A percentile compares a stretch with the other conserved stretches of the same genome.
Conservation (phyloP, 2,329 filamentous ascomycete species). For the Talaromyces funiculosus region DNA sequence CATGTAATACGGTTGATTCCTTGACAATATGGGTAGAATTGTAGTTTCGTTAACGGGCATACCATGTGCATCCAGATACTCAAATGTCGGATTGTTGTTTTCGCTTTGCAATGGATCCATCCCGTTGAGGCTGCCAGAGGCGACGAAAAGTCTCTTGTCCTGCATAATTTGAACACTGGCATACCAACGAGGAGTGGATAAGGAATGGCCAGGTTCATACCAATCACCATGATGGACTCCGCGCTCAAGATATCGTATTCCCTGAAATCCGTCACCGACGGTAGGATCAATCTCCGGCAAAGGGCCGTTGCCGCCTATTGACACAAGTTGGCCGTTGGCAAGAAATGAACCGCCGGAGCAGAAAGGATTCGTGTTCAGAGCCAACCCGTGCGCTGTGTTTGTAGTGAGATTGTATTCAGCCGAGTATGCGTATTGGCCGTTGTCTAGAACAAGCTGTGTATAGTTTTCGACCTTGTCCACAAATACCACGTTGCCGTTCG, state of each 20-base stretch:
- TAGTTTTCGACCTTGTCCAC: slow-evolving; percentile 61
- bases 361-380: slow-evolving; percentile 56
- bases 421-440: slow-evolving; percentile 55
- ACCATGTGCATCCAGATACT: slow-evolving; percentile 50
- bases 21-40: slow-evolving; percentile 49
- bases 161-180: slow-evolving; percentile 54
- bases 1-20: slow-evolving; percentile 60
- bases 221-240: slow-evolving; percentile 42
- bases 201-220: slow-evolving; percentile 52
- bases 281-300: slow-evolving; percentile 52
- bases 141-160: slow-evolving; percentile 55
- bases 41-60: slow-evolving; percentile 44
- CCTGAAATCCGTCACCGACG: slow-evolving; percentile 54
- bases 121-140: slow-evolving; percentile 55
- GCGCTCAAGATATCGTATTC: slow-evolving; percentile 51
- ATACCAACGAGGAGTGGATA: slow-evolving; percentile 56
- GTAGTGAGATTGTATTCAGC: slow-evolving; percentile 53
- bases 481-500: slow-evolving; percentile 55
- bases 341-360: slow-evolving; percentile 57
- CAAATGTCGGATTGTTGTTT: slow-evolving; percentile 62
- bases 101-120: slow-evolving; percentile 48
- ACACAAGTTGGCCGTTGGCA: slow-evolving; percentile 51
- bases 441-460: slow-evolving; percentile 50
- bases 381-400: slow-evolving; percentile 43
- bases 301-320: slow-evolving; percentile 55